Percentiles rank a stretch among this genome's conserved stretches.
Conservation (phyloP, 768 basidiomycete genomes). For the Mrakia gelida region DNA sequence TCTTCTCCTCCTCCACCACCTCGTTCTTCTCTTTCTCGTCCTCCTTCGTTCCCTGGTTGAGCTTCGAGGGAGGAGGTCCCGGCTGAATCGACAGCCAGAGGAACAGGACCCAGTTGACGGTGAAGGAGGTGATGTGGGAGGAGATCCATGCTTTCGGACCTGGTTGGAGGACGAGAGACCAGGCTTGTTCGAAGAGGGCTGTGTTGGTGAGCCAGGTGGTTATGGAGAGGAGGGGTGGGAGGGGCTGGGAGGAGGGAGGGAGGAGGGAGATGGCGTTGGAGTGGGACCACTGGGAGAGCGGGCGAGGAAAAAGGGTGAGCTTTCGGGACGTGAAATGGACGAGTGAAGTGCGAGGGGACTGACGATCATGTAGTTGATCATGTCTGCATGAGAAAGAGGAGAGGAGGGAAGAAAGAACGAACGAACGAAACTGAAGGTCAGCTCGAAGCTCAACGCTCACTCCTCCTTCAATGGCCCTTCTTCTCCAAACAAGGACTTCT, state of each 20-base stretch:
- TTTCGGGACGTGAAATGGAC: slow-evolving; percentile 6
- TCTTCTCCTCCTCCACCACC: neutral
- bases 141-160: slow-evolving; percentile 32
- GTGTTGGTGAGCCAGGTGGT: slow-evolving; percentile 57
- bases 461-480: neutral
- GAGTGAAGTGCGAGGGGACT: slow-evolving; percentile 40
- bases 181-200: slow-evolving; percentile 60
- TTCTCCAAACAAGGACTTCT: neutral
- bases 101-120: slow-evolving; percentile 18
- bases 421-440: neutral
- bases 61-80: neutral
- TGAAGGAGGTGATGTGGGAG: slow-evolving; percentile 24
- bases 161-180: slow-evolving; percentile 48
- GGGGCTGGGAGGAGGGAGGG: slow-evolving; percentile 17
- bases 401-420: neutral
- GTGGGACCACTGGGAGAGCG: slow-evolving; percentile 53
- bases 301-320: slow-evolving; percentile 34
- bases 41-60: neutral
- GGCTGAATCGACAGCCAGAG: slow-evolving; percentile 2
- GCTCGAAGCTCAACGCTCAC: neutral
- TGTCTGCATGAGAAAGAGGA: slow-evolving; percentile 40
- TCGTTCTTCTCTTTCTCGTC: neutral
- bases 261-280: slow-evolving; percentile 46
- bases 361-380: slow-evolving; percentile 49
- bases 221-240: slow-evolving; percentile 43